Conservation (phyloP, 495 filamentous ascomycete genomes). For the Aspergillus diversus region DNA sequence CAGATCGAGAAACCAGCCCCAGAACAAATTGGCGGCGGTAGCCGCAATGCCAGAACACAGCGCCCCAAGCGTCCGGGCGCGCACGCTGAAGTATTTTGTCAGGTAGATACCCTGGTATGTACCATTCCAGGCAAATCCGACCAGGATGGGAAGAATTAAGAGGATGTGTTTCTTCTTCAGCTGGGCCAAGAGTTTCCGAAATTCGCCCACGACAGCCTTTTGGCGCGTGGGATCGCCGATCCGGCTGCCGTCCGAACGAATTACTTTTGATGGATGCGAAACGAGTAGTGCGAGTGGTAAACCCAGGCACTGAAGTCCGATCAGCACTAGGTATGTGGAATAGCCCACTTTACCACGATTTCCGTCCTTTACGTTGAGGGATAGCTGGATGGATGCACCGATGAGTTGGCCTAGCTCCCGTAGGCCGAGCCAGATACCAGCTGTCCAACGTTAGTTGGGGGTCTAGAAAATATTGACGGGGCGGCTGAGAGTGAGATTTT, state of each 20-base stretch:
- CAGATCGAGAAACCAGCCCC: slow-evolving; percentile 17
- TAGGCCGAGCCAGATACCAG: slow-evolving; percentile 20
- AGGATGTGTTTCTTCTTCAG: slow-evolving; percentile 16
- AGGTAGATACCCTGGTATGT: slow-evolving; percentile 21
- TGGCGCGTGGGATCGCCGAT: slow-evolving; percentile 9
- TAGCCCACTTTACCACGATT: slow-evolving; percentile 15
- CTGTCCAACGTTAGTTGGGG: slow-evolving; percentile 2
- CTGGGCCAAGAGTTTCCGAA: slow-evolving; percentile 13
- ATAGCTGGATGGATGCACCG: slow-evolving; percentile 19
- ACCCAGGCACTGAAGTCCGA: slow-evolving; percentile 14
- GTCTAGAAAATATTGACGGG: no score
- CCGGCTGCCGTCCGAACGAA: slow-evolving; percentile 9
- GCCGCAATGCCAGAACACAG: slow-evolving; percentile 12
- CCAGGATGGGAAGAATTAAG: slow-evolving; percentile 11
- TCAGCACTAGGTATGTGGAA: slow-evolving; percentile 12
- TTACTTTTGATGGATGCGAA: slow-evolving; percentile 16
- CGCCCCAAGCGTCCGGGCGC: slow-evolving; percentile 14
- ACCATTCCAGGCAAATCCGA: slow-evolving; percentile 17
- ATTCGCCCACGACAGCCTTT: slow-evolving; percentile 15
- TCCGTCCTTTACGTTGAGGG: slow-evolving; percentile 12
- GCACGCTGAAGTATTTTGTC: slow-evolving; percentile 19
- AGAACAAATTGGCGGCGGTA: slow-evolving; percentile 16
- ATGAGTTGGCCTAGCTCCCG: slow-evolving; percentile 19
- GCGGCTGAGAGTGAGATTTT: background rate
- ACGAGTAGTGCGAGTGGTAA: slow-evolving; percentile 13